Evolutionary conservation across 2,329 filamentous ascomycete species (phyloP).

Genomic region (Akanthomyces dipterigenus): DNA sequence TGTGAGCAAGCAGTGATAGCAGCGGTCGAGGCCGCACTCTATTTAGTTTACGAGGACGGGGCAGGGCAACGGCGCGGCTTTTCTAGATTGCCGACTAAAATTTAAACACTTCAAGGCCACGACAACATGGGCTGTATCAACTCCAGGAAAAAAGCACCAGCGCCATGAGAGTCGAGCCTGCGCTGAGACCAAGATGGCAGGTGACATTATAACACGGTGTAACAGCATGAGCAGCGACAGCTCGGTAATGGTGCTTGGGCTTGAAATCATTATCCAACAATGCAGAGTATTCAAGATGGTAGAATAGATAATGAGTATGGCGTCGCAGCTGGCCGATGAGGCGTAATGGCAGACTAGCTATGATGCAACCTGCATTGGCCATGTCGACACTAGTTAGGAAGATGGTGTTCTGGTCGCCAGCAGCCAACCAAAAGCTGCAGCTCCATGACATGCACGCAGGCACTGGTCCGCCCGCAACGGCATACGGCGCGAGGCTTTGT

Average conservation of each 20-base stretch:
- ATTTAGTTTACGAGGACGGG: not conserved
- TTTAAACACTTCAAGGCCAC: not conserved
- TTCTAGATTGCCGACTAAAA: not conserved
- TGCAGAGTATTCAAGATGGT: not conserved
- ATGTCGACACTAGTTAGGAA: not conserved
- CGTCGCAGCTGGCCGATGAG: slow-evolving; percentile 4
- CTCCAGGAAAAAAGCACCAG: not conserved
- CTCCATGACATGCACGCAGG: not conserved
- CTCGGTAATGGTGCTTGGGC: no score
- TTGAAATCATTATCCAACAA: no score
- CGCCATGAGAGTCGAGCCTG: not conserved
- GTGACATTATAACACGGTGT: not conserved
- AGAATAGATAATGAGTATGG: not conserved
- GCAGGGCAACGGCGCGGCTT: not conserved
- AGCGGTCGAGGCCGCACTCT: not conserved
- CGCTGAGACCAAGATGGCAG: not conserved
- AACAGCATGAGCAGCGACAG: no score
- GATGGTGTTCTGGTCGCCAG: not conserved
- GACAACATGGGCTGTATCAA: not conserved
- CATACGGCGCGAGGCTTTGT: not conserved
- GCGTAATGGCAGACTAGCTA: not conserved
- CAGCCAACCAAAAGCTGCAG: not conserved
- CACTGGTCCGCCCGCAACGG: not conserved
- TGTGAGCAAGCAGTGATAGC: not conserved
- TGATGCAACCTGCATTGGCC: not conserved